Percentiles rank a stretch among this genome's conserved stretches.
Evolutionary conservation across 2,329 filamentous ascomycete species (phyloP).

Genomic region (Microthyrium microscopicum): DNA sequence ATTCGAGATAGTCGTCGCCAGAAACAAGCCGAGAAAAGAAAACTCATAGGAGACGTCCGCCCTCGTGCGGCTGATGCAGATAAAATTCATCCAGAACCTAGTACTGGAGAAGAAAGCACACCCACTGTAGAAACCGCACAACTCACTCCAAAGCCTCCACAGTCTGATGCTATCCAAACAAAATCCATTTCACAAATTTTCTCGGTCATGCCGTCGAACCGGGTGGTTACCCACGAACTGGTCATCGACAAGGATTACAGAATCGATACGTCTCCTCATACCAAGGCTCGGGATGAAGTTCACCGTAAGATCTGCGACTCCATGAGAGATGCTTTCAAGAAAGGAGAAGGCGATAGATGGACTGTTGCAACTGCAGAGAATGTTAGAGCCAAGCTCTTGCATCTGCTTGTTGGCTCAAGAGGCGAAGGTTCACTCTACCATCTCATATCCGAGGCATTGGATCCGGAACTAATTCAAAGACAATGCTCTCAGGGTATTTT

Average conservation of each 20-base stretch:
- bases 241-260: constrained; percentile 65
- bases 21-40: constrained; percentile 38
- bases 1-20: constrained; percentile 54
- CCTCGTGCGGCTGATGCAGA: constrained; percentile 43
- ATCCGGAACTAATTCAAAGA: constrained; percentile 51
- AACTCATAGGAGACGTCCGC: constrained; percentile 51
- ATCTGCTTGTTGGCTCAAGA: constrained; percentile 38
- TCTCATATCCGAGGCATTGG: constrained; percentile 58
- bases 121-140: constrained; percentile 37
- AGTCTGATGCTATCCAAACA: constrained; percentile 18
- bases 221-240: constrained; percentile 61
- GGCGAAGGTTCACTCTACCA: constrained; percentile 57
- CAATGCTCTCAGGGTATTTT: constrained; percentile 58
- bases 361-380: constrained; percentile 55
- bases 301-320: constrained; percentile 41
- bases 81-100: constrained; percentile 16
- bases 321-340: constrained; percentile 46
- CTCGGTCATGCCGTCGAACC: constrained; percentile 52
- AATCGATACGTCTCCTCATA: constrained; percentile 41
- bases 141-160: constrained; percentile 18
- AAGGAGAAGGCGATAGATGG: constrained; percentile 48
- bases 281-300: constrained; percentile 40
- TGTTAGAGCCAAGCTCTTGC: constrained; percentile 54
- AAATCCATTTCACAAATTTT: constrained; percentile 36
- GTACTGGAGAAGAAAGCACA: constrained; percentile 28